These are phyloP conservation scores for Triangularia setosa DNA, from an alignment of 2,329 filamentous ascomycete genomes.

Conservation along the genomic window DNA sequence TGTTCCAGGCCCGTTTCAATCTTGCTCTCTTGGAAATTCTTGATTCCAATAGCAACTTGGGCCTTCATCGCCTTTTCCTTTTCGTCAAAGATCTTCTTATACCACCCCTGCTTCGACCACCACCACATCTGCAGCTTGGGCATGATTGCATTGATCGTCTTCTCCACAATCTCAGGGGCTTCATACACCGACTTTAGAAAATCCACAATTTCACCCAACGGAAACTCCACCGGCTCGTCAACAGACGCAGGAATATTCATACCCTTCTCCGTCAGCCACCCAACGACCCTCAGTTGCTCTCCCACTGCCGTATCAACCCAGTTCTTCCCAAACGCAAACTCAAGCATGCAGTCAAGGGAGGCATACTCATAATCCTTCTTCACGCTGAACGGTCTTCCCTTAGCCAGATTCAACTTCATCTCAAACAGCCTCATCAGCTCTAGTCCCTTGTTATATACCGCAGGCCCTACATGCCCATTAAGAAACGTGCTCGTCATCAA, in stretches of 20 bases:
- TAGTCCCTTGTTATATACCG: slow-evolving; percentile 30
- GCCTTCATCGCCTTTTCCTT: slow-evolving; percentile 2
- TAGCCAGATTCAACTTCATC: slow-evolving; percentile 30
- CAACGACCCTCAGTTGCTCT: not conserved
- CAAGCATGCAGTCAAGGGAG: slow-evolving; percentile 33
- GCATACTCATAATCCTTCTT: slow-evolving; percentile 31
- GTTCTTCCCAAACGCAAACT: slow-evolving; percentile 28
- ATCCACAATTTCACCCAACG: not conserved
- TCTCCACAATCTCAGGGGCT: not conserved
- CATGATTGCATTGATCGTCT: slow-evolving; percentile 4
- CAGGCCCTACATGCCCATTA: slow-evolving; percentile 31
- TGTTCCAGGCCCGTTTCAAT: not conserved
- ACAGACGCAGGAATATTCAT: not conserved
- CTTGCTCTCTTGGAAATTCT: not conserved
- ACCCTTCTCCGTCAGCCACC: not conserved
- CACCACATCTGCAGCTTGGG: slow-evolving; percentile 1
- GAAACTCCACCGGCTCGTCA: not conserved
- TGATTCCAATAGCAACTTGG: not conserved
- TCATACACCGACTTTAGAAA: slow-evolving; percentile 3
- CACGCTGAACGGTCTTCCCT: slow-evolving; percentile 31
- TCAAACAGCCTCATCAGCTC: slow-evolving; percentile 35
- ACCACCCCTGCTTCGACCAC: slow-evolving; percentile 3
- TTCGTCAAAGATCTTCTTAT: slow-evolving; percentile 1
- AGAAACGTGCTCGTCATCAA: slow-evolving; percentile 37
- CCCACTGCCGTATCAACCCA: not conserved